Base-by-base conservation (phyloP, 2,329 filamentous ascomycete species). In the Exserohilum turcica region DNA sequence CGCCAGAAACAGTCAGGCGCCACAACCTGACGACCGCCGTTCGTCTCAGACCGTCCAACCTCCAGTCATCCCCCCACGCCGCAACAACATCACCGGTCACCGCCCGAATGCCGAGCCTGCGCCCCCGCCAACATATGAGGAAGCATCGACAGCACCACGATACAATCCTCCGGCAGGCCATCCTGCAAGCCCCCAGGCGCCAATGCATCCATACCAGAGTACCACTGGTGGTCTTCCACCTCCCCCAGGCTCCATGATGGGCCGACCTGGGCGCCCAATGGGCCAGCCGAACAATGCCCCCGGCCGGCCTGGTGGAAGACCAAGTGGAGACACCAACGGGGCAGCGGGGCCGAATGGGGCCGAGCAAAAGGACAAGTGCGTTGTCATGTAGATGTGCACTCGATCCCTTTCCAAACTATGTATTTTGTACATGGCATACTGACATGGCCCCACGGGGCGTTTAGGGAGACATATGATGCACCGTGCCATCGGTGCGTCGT, bases 51-150 rank as follows among this genome's bases (percentile, higher is more conserved):
- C 60, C 42, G 75, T 76, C 55, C 66, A 65, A n/a, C 70, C 76
- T 16, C 79, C 80, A 0, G 58, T 72, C 0, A 78, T 82, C 6
- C 79, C 79, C 27, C 78, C 78, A 0, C 75, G 79, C 4, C 66
- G 74, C 28, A 75, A 69, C 58, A 72, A 70, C 36, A 61, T 66
- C 24, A 69, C 64, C 42, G 57, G 74, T 63, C 50, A 77, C 73
- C 42, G 76, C 62, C 45, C 72, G 1, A 66, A 65, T 29, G 70
- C 69, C 12, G 79, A 82, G 19, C 80, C 85, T 24, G 81, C 78
- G 0, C 84, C 85, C 1, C 86, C 85, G 1, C 86, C 86, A 4
- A 81, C 82, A 0, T 89, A 89, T 64, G 86, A 89, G 68, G 84
- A 88, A 68, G 84, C 84, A 15, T 80, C 84, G 0, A 80, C 76